Evolutionary conservation across 2,329 filamentous ascomycete genomes (phyloP).

Genomic region (Thielaviopsis ethacetica): DNA sequence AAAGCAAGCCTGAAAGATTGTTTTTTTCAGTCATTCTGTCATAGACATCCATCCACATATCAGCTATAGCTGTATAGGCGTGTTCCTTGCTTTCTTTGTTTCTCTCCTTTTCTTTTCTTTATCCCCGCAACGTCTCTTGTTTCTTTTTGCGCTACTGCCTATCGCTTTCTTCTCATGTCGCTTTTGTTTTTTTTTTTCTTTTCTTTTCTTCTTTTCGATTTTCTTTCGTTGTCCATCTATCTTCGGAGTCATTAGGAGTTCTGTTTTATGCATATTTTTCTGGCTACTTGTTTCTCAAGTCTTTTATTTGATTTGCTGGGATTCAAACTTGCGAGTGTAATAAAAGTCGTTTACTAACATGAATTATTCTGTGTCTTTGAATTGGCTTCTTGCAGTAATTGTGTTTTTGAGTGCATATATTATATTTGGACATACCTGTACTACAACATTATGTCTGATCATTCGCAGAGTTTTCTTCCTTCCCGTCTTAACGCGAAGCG

Average conservation of each 20-base stretch:
- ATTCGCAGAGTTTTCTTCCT: too few relatives aligned
- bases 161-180: not conserved
- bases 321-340: not conserved
- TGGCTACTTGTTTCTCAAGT: not conserved
- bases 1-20: slow-evolving; percentile 13
- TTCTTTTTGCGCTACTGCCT: not conserved
- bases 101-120: not conserved
- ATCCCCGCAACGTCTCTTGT: not conserved
- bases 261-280: not conserved
- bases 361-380: not conserved
- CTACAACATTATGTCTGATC: too few relatives aligned
- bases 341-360: not conserved
- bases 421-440: not conserved
- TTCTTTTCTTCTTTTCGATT: not conserved
- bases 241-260: not conserved
- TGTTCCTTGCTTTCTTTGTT: not conserved
- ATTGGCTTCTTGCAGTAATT: not conserved
- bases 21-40: not conserved
- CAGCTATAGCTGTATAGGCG: not conserved
- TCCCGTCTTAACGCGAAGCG: too few relatives aligned
- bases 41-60: not conserved
- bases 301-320: slow-evolving; percentile 3
- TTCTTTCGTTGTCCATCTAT: not conserved
- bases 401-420: not conserved
- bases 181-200: not conserved